phyloP scores from a whole-genome alignment of 1,284 basidiomycete genomes.

The Laetiporus sulphureus region DNA sequence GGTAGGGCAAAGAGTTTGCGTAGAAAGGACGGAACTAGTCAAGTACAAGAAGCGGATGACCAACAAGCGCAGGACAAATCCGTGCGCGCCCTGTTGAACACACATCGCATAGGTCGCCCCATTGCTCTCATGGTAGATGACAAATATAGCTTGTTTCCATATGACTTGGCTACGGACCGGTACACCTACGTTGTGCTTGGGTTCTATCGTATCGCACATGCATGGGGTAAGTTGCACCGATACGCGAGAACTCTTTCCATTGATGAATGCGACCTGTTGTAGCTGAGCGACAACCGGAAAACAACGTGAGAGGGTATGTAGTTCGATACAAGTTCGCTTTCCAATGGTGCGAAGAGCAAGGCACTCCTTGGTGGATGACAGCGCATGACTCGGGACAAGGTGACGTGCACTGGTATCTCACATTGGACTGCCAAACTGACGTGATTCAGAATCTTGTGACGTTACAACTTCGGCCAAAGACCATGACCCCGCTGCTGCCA shows the following conservation, averaged over 20 bases:
- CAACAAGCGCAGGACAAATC: slow-evolving; percentile 62
- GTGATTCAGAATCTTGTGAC: neutral
- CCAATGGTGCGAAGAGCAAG: slow-evolving; percentile 71
- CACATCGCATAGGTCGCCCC: slow-evolving; percentile 42
- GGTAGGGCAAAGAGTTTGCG: slow-evolving; percentile 58
- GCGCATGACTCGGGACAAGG: neutral
- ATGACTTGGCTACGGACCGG: slow-evolving; percentile 42
- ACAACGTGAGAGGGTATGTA: slow-evolving; percentile 39
- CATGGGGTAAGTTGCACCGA: slow-evolving; percentile 74
- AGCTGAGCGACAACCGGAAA: slow-evolving; percentile 59
- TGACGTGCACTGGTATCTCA: neutral
- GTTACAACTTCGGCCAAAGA: no score
- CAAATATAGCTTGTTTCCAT: slow-evolving; percentile 66
- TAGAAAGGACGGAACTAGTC: slow-evolving; percentile 29
- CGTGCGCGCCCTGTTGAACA: slow-evolving; percentile 58
- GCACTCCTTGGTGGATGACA: slow-evolving; percentile 47
- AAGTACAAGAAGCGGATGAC: slow-evolving; percentile 42
- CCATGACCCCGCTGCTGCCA: neutral
- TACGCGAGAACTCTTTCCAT: neutral
- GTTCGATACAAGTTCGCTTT: slow-evolving; percentile 75
- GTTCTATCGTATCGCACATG: slow-evolving; percentile 61
- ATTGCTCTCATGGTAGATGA: slow-evolving; percentile 66
- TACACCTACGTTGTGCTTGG: slow-evolving; percentile 68
- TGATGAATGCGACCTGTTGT: slow-evolving; percentile 1
- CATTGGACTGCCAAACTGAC: neutral